Evolutionary conservation across 177 flowering plant genomes (phyloP), one percentile per base, ranked within the genome.

Genomic region (Telopea speciosissima): DNA sequence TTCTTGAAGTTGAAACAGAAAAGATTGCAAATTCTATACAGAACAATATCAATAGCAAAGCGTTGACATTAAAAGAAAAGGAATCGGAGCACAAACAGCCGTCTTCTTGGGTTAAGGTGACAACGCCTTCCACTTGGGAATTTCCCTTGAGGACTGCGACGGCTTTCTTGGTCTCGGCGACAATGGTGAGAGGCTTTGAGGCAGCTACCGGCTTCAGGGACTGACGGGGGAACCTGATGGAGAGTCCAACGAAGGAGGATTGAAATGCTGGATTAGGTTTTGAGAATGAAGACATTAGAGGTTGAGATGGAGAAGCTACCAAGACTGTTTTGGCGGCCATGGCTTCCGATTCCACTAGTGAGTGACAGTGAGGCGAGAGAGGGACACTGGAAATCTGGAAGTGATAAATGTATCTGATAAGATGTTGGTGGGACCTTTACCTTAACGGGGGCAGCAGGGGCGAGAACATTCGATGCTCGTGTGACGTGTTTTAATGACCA

Each of bases 61-160:
- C 54, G 17, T 16, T 49, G 19, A 16, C 54, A 12, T 12, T 11
- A 49, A 49, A 5, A 49, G 17, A 19, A 49, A 12, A 16, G 54
- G 3, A 49, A 49, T 12, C 14, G 19, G 54, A 36, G 73, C 54
- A 80, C 81, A 58, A 21, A 93, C 98, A 94, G 16, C 70, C 84
- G 65, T 88, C 90, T 62, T 89, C 93, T 75, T 91, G 97, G 54
- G 83, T 79, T 74, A 93, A 83, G 22, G 87, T 88, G 79, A 82
- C 98, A 14, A 90, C 92, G 28, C 97, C 98, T 79, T 93, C 91
- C 60, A 91, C 97, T 12, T 40, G n/a, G 49, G 96, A 83, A 65
- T 62, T 83, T 7, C 97, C 96, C 73, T 89, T 93, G 73, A 93
- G 90, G 21, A 93, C 98, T 3, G 94, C 92, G 13, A 93, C 93